Evolutionary conservation across 1,284 basidiomycete species (phyloP).

Genomic region (Cutaneotrichosporon dermatis): DNA sequence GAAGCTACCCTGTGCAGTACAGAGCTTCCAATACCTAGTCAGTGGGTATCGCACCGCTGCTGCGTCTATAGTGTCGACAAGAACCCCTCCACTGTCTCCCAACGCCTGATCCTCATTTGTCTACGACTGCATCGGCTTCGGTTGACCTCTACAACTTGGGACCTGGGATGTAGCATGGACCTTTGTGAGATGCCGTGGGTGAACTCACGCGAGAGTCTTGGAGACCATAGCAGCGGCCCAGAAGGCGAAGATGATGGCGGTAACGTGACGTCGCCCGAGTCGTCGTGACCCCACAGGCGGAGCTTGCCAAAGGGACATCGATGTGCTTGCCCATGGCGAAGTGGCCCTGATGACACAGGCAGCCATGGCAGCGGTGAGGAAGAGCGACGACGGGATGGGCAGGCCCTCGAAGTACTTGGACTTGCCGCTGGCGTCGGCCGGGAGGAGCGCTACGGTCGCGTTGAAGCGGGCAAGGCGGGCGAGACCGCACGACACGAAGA

Average conservation of each 20-base stretch:
- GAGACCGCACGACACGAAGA: slow-evolving; percentile 92
- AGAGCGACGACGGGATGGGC: slow-evolving; percentile 88
- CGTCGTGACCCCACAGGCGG: slow-evolving; percentile 63
- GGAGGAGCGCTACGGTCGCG: slow-evolving; percentile 90
- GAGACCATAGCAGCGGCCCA: slow-evolving; percentile 95
- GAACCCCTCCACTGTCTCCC: not conserved
- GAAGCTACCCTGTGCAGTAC: not conserved
- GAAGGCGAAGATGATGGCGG: slow-evolving; percentile 64
- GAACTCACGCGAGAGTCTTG: slow-evolving; percentile 73
- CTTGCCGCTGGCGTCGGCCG: slow-evolving; percentile 82
- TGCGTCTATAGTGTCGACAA: not conserved
- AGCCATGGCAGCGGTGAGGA: slow-evolving; percentile 72
- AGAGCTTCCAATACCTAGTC: not conserved
- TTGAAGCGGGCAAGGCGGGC: slow-evolving; percentile 97
- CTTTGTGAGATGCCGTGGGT: not conserved
- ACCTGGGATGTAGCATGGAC: slow-evolving; percentile 9
- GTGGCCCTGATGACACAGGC: slow-evolving; percentile 81
- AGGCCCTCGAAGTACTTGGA: slow-evolving; percentile 94
- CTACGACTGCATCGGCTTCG: not conserved
- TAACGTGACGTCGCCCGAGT: slow-evolving; percentile 71
- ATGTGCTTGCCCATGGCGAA: slow-evolving; percentile 53
- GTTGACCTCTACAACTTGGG: slow-evolving; percentile 12
- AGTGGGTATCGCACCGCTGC: not conserved
- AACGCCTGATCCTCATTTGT: no score
- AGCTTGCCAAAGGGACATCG: slow-evolving; percentile 63